Conservation (phyloP, 2,329 filamentous ascomycete genomes). For the Immersiporthe knoxdaviesiana region DNA sequence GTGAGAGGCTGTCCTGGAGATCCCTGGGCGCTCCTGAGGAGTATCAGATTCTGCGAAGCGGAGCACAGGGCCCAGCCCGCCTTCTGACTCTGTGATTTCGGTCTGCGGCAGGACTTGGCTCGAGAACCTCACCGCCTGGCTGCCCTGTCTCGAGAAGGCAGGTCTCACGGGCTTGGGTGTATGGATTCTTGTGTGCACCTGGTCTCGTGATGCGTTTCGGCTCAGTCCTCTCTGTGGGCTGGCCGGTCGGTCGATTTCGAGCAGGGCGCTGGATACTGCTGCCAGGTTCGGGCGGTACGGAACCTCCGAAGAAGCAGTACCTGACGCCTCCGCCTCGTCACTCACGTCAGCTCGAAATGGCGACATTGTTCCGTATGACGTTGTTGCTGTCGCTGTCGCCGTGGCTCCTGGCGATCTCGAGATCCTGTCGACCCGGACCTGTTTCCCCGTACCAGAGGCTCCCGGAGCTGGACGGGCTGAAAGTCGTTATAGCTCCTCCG, state of each 20-base stretch:
- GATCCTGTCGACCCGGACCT: constrained; percentile 20
- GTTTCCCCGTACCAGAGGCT: constrained; percentile 20
- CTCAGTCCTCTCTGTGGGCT: constrained; percentile 17
- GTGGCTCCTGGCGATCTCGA: constrained; percentile 11
- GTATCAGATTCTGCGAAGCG: constrained; percentile 66
- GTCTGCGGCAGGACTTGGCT: constrained; percentile 75
- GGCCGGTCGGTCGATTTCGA: constrained; percentile 12
- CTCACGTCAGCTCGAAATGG: background rate
- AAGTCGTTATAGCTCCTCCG: constrained; percentile 48
- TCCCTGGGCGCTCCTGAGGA: constrained; percentile 42
- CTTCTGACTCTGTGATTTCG: constrained; percentile 62
- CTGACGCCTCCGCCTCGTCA: constrained; percentile 5
- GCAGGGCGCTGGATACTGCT: constrained; percentile 16
- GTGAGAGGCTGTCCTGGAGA: constrained; percentile 53
- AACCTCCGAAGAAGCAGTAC: constrained; percentile 9
- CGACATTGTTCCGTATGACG: constrained; percentile 22
- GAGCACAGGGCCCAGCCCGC: constrained; percentile 69
- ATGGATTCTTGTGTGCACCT: constrained; percentile 2
- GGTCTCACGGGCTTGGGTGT: constrained; percentile 42
- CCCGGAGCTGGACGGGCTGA: constrained; percentile 5
- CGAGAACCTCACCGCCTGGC: constrained; percentile 64
- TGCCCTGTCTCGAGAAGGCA: constrained; percentile 57
- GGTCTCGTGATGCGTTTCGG: constrained; percentile 17
- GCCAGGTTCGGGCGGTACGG: constrained; percentile 10
- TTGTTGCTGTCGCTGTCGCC: background rate